These are phyloP conservation scores for Harrya chromipes DNA, from an alignment of 768 basidiomycete species.

Conservation along the genomic window DNA sequence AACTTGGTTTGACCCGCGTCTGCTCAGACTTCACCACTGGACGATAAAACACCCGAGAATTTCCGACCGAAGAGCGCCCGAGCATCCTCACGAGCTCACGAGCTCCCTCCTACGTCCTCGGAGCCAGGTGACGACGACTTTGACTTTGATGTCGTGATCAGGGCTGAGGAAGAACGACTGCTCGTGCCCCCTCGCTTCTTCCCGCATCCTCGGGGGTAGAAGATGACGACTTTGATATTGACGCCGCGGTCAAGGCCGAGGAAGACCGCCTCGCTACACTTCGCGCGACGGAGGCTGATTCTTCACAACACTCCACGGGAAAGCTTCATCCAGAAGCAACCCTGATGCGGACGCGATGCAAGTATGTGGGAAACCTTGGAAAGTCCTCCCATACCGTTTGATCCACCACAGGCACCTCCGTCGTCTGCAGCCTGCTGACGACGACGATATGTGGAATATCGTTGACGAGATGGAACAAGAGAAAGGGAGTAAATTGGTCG, in stretches of 20 bases:
- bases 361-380: constrained; percentile 34
- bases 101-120: constrained; percentile 41
- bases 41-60: constrained; percentile 11
- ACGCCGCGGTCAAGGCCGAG: constrained; percentile 47
- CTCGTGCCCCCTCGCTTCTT: constrained; percentile 35
- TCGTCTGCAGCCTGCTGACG: constrained; percentile 34
- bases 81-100: constrained; percentile 37
- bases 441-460: constrained; percentile 74
- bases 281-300: constrained; percentile 7
- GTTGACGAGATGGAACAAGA: constrained; percentile 51
- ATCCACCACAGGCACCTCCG: constrained; percentile 2
- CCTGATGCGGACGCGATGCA: constrained; percentile 28
- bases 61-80: constrained; percentile 17
- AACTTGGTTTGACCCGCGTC: too few relatives aligned
- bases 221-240: constrained; percentile 51
- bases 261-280: constrained; percentile 33
- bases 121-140: constrained; percentile 44
- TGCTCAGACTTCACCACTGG: too few relatives aligned
- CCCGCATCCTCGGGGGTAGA: constrained; percentile 39
- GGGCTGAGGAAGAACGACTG: constrained; percentile 36
- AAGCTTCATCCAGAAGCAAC: constrained; percentile 5
- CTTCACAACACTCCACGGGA: constrained; percentile 7
- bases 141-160: constrained; percentile 51
- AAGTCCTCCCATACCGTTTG: too few relatives aligned
- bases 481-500: constrained; percentile 3